These are phyloP conservation scores for Aspergillus ochraceus DNA, from an alignment of 2,329 filamentous ascomycete genomes.

Conservation along the genomic window DNA sequence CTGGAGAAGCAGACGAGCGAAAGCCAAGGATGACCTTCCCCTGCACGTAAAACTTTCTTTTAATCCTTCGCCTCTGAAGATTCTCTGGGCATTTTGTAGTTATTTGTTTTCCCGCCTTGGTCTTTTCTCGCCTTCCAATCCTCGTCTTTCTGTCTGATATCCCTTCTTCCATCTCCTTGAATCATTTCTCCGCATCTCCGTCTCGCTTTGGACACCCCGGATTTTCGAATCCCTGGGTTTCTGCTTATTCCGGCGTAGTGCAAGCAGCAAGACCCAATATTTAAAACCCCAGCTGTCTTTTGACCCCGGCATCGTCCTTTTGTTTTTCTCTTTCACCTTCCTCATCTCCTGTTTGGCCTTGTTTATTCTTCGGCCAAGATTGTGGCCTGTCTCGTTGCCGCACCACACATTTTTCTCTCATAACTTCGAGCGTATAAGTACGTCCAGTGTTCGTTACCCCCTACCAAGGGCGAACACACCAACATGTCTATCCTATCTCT, in stretches of 20 bases:
- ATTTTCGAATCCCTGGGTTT: background rate
- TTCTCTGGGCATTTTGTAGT: background rate
- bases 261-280: background rate
- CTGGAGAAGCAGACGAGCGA: background rate
- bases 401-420: background rate
- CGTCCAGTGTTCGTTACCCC: background rate
- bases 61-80: background rate
- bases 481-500: slow-evolving; percentile 42
- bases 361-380: background rate
- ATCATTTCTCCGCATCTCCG: slow-evolving; percentile 11
- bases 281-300: background rate
- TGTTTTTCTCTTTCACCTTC: background rate
- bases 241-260: background rate
- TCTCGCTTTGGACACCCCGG: slow-evolving; percentile 9
- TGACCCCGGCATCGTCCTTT: background rate
- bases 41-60: background rate
- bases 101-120: background rate
- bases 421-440: background rate
- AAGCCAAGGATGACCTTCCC: background rate
- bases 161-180: background rate
- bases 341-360: background rate
- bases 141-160: background rate
- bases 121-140: background rate
- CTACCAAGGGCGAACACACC: slow-evolving; percentile 1
- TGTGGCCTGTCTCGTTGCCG: background rate